These are phyloP conservation scores for Exophiala alcalophila DNA, from an alignment of 2,329 filamentous ascomycete species.

Conservation along the genomic window DNA sequence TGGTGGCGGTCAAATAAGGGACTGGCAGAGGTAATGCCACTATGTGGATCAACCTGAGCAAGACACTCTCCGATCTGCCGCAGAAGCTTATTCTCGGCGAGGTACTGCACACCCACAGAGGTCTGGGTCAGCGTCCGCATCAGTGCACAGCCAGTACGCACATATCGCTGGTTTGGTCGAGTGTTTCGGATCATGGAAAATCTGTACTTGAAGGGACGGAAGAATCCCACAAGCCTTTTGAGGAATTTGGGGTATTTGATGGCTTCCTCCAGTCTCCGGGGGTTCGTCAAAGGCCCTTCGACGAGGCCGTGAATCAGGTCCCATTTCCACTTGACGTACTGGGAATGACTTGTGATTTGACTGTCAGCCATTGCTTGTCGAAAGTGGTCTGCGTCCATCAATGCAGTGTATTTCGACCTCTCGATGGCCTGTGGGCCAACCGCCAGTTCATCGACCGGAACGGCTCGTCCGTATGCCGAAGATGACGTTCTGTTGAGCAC, in stretches of 20 bases:
- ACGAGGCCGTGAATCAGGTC: conserved; percentile 86
- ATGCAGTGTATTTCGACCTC: conserved; percentile 58
- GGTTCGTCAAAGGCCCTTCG: conserved; percentile 85
- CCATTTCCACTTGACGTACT: conserved; percentile 97
- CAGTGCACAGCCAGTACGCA: conserved; percentile 82
- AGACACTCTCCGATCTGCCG: conserved; percentile 93
- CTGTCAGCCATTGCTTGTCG: conserved; percentile 65
- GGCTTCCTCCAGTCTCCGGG: conserved; percentile 89
- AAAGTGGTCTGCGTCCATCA: conserved; percentile 64
- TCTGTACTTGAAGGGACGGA: conserved; percentile 92
- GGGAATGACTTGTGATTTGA: conserved; percentile 81
- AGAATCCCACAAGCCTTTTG: conserved; percentile 90
- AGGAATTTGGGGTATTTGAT: conserved; percentile 95
- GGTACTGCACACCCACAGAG: conserved; percentile 75
- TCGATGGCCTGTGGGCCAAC: conserved; percentile 39
- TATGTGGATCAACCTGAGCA: conserved; percentile 87
- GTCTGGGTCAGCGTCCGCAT: conserved; percentile 85
- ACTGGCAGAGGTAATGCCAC: conserved; percentile 63
- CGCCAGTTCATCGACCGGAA: conserved; percentile 36
- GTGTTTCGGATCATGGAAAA: conserved; percentile 90
- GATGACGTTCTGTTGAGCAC: conserved; percentile 70
- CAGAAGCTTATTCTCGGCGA: conserved; percentile 88
- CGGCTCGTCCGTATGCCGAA: conserved; percentile 40
- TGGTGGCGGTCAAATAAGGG: conserved; percentile 86
- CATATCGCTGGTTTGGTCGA: conserved; percentile 89